Conservation (phyloP, 805 yeast genomes). For the Middelhovenomyces tepae region DNA sequence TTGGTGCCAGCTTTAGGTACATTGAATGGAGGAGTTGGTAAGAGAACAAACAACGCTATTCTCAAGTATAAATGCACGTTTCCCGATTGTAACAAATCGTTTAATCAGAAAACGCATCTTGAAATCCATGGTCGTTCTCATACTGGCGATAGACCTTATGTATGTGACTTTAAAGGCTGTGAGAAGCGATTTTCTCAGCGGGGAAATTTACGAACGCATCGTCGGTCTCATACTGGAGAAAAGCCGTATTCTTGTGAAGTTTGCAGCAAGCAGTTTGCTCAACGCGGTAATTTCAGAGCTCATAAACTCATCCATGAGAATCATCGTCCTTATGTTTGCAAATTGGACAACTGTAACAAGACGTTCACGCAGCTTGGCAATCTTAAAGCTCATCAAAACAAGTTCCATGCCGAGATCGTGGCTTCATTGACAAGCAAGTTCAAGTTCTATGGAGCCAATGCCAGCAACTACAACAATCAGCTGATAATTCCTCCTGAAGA, state of each 20-base stretch:
- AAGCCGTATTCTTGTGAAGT: conserved; percentile 76
- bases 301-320: conserved; percentile 77
- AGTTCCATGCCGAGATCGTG: conserved; percentile 71
- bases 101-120: conserved; percentile 83
- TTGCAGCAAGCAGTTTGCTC: conserved; percentile 70
- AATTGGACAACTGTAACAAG: conserved; percentile 72
- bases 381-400: conserved; percentile 87
- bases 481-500: conserved; percentile 50
- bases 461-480: conserved; percentile 15
- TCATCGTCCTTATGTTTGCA: conserved; percentile 69
- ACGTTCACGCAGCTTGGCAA: conserved; percentile 88
- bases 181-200: conserved; percentile 82
- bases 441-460: conserved; percentile 20
- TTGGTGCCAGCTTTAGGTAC: conserved; percentile 31
- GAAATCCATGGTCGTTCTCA: conserved; percentile 86
- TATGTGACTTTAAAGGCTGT: conserved; percentile 55
- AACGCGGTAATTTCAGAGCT: conserved; percentile 88
- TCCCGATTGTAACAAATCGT: conserved; percentile 60
- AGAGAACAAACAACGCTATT: conserved; percentile 33
- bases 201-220: conserved; percentile 80
- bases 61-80: conserved; percentile 25
- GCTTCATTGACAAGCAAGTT: conserved; percentile 49
- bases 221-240: conserved; percentile 83
- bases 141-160: conserved; percentile 78
- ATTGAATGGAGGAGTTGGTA: conserved; percentile 73